Percentiles rank a stretch among this genome's conserved stretches.
Evolutionary conservation across 1,284 basidiomycete species (phyloP).

Genomic region (Golubevia sp.): DNA sequence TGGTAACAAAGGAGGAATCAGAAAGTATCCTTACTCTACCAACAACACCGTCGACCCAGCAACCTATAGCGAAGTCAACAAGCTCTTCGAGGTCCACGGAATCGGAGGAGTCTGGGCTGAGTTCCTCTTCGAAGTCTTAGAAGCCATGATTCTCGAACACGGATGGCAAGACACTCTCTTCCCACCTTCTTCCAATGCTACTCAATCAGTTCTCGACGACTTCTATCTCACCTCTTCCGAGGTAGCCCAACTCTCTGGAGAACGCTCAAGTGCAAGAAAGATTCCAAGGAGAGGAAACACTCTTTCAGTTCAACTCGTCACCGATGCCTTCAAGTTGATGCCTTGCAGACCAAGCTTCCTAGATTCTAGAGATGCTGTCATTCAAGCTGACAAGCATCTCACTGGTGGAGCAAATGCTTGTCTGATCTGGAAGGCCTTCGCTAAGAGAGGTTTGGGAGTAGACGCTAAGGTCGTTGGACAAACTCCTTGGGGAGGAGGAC

Average conservation of each 20-base stretch:
- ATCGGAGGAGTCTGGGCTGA: constrained; percentile 96
- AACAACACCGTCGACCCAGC: constrained; percentile 81
- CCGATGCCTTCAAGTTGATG: constrained; percentile 93
- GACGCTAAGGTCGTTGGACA: constrained; percentile 64
- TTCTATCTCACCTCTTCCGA: constrained; percentile 62
- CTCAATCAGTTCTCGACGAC: constrained; percentile 18
- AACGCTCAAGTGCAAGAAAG: constrained; percentile 66
- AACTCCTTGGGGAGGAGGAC: constrained; percentile 94
- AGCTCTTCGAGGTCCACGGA: constrained; percentile 72
- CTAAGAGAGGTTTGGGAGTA: constrained; percentile 72
- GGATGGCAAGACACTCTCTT: constrained; percentile 37
- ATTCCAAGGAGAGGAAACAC: constrained; percentile 92
- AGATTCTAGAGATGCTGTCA: constrained; percentile 87
- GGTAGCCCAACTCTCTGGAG: constrained; percentile 60
- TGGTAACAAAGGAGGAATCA: constrained; percentile 76
- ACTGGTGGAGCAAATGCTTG: constrained; percentile 92
- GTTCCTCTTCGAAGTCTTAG: constrained; percentile 73
- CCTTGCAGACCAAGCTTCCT: constrained; percentile 88
- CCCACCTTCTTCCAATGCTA: constrained; percentile 31
- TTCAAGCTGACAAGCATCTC: constrained; percentile 86
- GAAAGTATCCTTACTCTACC: constrained; percentile 71
- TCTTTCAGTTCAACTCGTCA: constrained; percentile 79
- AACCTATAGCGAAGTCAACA: constrained; percentile 93
- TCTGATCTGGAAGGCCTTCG: constrained; percentile 84
- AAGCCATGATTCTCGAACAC: constrained; percentile 35